Evolutionary conservation across 2,329 filamentous ascomycete species (phyloP).

Genomic region (Trichoderma sp.): DNA sequence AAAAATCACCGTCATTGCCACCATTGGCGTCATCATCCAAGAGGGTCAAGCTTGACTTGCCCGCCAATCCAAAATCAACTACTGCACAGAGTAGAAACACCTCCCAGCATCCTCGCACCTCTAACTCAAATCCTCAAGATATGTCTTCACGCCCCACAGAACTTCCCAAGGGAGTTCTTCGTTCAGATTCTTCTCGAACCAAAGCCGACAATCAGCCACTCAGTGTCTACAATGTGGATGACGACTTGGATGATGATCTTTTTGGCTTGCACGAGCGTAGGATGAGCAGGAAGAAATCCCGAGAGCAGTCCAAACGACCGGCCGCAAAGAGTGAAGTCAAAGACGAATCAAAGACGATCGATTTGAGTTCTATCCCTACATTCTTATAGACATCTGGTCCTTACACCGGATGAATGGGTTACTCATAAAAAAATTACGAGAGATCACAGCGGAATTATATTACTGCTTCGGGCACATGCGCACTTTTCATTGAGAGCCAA

Average conservation of each 20-base stretch:
- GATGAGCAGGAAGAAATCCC: conserved; percentile 34
- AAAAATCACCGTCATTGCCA: background rate
- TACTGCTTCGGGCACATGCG: background rate
- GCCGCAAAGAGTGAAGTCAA: background rate
- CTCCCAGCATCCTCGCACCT: background rate
- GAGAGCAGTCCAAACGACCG: conserved; percentile 31
- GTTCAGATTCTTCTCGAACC: background rate
- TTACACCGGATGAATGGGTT: conserved; percentile 29
- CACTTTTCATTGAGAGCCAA: background rate
- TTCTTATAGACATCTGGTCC: conserved; percentile 33
- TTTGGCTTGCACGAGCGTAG: conserved; percentile 39
- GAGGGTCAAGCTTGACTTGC: background rate
- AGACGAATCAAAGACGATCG: conserved; percentile 23
- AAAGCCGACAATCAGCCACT: background rate
- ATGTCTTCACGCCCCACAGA: background rate
- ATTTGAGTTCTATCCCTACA: conserved; percentile 39
- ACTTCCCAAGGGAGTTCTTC: background rate
- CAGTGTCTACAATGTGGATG: background rate
- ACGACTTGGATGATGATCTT: conserved; percentile 36
- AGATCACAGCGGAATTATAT: background rate
- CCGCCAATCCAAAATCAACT: background rate
- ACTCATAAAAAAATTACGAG: background rate
- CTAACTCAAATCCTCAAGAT: background rate
- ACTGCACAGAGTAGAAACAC: background rate
- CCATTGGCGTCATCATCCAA: background rate